Conservation (phyloP, 345 rosid species). For the Gossypium ekmanianum region DNA sequence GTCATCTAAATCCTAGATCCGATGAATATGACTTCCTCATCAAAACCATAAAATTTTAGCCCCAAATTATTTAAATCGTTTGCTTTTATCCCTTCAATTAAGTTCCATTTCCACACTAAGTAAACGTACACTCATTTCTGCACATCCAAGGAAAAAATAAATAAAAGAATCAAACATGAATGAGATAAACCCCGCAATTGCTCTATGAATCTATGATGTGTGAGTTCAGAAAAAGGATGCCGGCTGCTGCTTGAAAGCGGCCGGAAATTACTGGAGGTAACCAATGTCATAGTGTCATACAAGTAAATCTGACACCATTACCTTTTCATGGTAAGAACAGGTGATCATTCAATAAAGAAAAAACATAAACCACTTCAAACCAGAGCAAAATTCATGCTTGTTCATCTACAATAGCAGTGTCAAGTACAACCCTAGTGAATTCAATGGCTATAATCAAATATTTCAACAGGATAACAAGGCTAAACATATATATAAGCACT, state of each 20-base stretch:
- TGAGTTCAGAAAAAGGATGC: background rate
- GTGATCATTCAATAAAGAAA: background rate
- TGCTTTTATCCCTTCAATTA: too few relatives aligned
- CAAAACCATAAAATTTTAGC: too few relatives aligned
- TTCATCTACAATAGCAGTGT: background rate
- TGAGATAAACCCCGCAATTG: background rate
- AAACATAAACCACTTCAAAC: conserved; percentile 1
- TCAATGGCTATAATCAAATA: conserved; percentile 3
- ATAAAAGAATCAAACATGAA: too few relatives aligned
- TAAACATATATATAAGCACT: conserved; percentile 6
- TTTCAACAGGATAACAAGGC: conserved; percentile 3
- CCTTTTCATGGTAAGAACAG: background rate
- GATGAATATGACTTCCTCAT: too few relatives aligned
- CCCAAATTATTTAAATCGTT: too few relatives aligned
- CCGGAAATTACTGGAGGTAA: background rate
- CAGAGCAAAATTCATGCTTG: background rate
- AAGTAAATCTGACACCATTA: background rate
- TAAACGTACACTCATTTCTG: too few relatives aligned
- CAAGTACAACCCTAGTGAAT: background rate
- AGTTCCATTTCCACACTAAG: too few relatives aligned
- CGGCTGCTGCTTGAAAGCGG: background rate
- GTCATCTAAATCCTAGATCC: too few relatives aligned
- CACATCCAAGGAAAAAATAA: too few relatives aligned
- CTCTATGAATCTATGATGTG: background rate
- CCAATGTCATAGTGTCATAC: background rate